Conservation (phyloP, 805 yeast species). For the fission yeast (Schizosaccharomyces pombe) region ASM294v3 CU329670.1:1577501-1578000, state of each 20-base stretch:
- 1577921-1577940: background rate
- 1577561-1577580: constrained; percentile 70
- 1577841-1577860: background rate
- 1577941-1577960: background rate
- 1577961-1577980: background rate
- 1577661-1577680: constrained; percentile 1
- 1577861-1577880: background rate
- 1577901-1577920: background rate
- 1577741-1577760: constrained; percentile 39
- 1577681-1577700: constrained; percentile 1
- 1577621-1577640: background rate
- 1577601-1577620: constrained; percentile 4
- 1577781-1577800: constrained; percentile 58
- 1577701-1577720: background rate
- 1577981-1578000: background rate
- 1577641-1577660: background rate
- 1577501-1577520: constrained; percentile 95
- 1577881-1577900: background rate
- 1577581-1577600: constrained; percentile 89
- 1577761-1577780: constrained; percentile 47
- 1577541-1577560: constrained; percentile 85
- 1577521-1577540: constrained; percentile 54
- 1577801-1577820: constrained; percentile 36
- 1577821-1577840: background rate
- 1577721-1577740: constrained; percentile 29